Evolutionary conservation across 1,284 basidiomycete genomes (phyloP), one percentile per base, ranked within the genome.

Genomic region (Meira miltonrushii): DNA sequence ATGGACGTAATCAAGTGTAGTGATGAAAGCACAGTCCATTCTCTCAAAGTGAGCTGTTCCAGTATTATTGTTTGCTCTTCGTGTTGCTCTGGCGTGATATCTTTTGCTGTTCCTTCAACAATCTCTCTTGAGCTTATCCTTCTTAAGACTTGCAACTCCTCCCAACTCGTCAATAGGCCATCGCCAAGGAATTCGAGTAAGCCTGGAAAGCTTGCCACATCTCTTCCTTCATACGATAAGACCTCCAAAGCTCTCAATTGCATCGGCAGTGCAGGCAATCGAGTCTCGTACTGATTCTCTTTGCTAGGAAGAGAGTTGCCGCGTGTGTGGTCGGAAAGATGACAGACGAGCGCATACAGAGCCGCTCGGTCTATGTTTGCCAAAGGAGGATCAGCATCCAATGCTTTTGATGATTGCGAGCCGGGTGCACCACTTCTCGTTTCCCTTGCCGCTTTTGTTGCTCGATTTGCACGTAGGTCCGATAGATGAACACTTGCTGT

Each of bases 181-280:
- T 62, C 55, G 10, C 66, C 65, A 7, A 77, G 57, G 10, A 67
- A 59, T 23, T 59, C 49, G 25, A 76, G 56, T 13, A 77, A 62
- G 12, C 62, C 65, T 17, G 66, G 67, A 46, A 73, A 75, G 39
- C 70, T 66, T 2, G 69, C 62, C 5, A 77, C 64, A 39, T 77
- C 74, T 49, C 70, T 57, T 5, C 75, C 75, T 23, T 71, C 69
- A 38, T 66, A 69, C 23, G 74, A 67, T n/a, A 77, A 66, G 39
- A 68, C 72, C 12, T 73, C 60, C 28, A 77, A 57, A 5, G 74
- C 75, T 10, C 55, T 25, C 28, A 76, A 59, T 64, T 77, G 72
- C 11, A 57, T 51, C 4, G 64, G 55, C 12, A 77, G 57, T 2
- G 65, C 65, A 1, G 60, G 63, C 17, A 63, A 41, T 13, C 37